Evolutionary conservation across 2,329 filamentous ascomycete genomes (phyloP), one percentile per base, ranked within the genome.

Genomic region (Claviceps humidiphila): DNA sequence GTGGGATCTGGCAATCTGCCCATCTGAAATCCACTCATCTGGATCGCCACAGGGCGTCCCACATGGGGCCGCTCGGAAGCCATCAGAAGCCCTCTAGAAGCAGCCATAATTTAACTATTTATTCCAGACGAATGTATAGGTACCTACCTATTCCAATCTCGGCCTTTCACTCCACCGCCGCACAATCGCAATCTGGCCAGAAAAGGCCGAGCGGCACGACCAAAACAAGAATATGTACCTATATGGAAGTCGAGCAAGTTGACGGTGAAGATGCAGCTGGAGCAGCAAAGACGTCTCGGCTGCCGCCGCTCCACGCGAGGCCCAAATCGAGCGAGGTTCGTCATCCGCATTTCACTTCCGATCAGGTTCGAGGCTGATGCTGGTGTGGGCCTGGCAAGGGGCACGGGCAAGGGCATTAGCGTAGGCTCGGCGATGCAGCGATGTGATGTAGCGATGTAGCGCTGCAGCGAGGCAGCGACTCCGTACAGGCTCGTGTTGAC

Each of bases 71-170:
- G 17, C 17, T 49, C 43, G 39, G 53, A 52, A 54, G 50, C 41
- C 41, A 17, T 52, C 50, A 43, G 53, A 52, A 54, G 50, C 41
- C 41, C 26, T 52, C 50, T 52, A 52, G 50, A 54, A 54, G 53
- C 47, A 11, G 30, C 30, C 30, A 34, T 34, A 34, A 34, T 34
- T 34, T 34, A 34, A 34, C 30, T 34, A 26, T 26, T 5, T 26
- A 34, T 11, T 34, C 1, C 30, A 34, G 30, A 34, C 30, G 30
- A 34, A 11, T 34, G 1, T 1, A 9, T 11, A 34, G 9, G 30
- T 34, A 34, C 30, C 3, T 34, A 11, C 30, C 30, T 34, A 34
- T 34, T 34, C 30, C 30, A 34, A 11, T 34, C 30, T 34, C 30
- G 30, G 30, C 9, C 30, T 11, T 34, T 11, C 9, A 34, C 30